Conservation (phyloP, 371 early-diverging fungal genomes). For the Syncephalastrum monosporum region DNA sequence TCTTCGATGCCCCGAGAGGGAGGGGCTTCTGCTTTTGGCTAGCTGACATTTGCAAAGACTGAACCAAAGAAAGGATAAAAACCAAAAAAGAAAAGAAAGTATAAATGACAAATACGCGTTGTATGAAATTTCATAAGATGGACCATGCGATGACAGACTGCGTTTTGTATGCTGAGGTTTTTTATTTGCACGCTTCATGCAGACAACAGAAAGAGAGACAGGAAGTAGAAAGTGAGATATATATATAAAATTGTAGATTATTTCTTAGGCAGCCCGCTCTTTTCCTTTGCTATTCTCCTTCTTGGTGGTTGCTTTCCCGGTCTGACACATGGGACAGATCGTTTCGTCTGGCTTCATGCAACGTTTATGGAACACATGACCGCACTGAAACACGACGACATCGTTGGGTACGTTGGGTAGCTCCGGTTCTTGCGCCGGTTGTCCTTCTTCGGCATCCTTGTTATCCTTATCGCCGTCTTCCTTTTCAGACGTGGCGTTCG, state of each 20-base stretch:
- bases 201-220: too few species aligned
- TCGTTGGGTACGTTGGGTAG: slow-evolving; percentile 18
- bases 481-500: not conserved
- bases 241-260: not conserved
- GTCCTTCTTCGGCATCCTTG: not conserved
- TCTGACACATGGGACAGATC: slow-evolving; percentile 2
- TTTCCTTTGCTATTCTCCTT: slow-evolving; percentile 15
- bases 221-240: not conserved
- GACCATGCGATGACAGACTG: not conserved
- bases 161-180: not conserved
- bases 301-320: not conserved
- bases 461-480: slow-evolving; percentile 9
- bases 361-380: slow-evolving; percentile 60
- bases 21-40: slow-evolving; percentile 3
- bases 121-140: not conserved
- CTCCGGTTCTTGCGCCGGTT: not conserved
- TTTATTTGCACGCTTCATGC: not conserved
- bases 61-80: slow-evolving; percentile 3
- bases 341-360: slow-evolving; percentile 40
- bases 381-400: slow-evolving; percentile 58
- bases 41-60: not conserved
- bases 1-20: not conserved
- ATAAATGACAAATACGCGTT: slow-evolving; percentile 1
- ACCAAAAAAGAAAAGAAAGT: not conserved
- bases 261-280: slow-evolving; percentile 10